A percentile compares a stretch with the other conserved stretches of the same genome.
Conservation (phyloP, 2,329 filamentous ascomycete species). For the Neopestalotiopsis sp. region DNA sequence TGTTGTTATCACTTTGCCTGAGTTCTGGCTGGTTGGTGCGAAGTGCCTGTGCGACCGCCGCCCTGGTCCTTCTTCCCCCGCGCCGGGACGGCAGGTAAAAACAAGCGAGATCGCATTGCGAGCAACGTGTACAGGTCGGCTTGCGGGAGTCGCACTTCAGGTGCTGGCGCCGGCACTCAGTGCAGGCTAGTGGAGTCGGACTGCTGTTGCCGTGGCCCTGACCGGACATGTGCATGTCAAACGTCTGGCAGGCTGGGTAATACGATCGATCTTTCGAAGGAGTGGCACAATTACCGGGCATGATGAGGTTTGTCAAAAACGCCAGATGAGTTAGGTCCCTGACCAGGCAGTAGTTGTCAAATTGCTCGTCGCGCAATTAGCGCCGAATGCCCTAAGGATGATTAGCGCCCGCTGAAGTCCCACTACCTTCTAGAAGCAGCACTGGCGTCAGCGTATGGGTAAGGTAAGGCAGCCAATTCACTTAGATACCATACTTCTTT, state of each 20-base stretch:
- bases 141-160: constrained; percentile 7
- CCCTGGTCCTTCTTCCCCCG: constrained; percentile 6
- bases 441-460: no score
- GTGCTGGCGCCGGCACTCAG: constrained; percentile 11
- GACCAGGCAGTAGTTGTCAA: not conserved
- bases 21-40: constrained; percentile 7
- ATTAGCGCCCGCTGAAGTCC: not conserved
- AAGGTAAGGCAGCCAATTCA: not conserved
- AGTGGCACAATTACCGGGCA: not conserved
- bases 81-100: constrained; percentile 5
- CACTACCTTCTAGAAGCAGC: constrained; percentile 2
- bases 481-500: not conserved
- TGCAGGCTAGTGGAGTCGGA: constrained; percentile 12
- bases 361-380: not conserved
- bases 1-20: not conserved
- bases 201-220: not conserved
- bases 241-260: not conserved
- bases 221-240: constrained; percentile 2
- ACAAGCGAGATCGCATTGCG: constrained; percentile 5
- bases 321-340: no score
- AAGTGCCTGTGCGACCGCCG: not conserved
- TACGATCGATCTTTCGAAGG: not conserved
- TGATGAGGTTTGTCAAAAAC: not conserved
- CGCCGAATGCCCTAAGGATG: not conserved
- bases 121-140: constrained; percentile 5